Percentiles rank a stretch among this genome's conserved stretches.
These are phyloP conservation scores for Penicillium soppii DNA, from an alignment of 495 filamentous ascomycete genomes.

Conservation along the genomic window DNA sequence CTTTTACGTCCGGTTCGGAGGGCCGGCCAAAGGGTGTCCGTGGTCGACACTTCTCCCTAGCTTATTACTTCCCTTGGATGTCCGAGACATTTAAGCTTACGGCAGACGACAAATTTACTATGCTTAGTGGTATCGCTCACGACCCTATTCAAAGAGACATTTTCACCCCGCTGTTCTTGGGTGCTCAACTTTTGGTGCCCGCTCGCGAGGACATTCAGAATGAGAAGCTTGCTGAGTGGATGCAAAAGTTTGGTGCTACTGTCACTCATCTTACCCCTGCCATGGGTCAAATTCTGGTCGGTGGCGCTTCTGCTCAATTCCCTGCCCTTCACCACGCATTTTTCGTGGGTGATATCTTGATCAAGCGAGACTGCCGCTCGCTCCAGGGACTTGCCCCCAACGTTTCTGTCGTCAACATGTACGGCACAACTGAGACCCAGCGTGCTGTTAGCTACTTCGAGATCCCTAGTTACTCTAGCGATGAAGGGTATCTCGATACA, in stretches of 20 bases:
- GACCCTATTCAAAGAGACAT: constrained; percentile 93
- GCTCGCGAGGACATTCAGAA: constrained; percentile 83
- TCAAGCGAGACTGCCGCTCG: constrained; percentile 79
- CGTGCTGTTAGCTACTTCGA: constrained; percentile 85
- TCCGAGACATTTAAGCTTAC: constrained; percentile 73
- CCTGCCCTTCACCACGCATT: constrained; percentile 77
- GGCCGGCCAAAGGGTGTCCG: constrained; percentile 83
- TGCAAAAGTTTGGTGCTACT: constrained; percentile 73
- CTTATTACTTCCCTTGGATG: constrained; percentile 95
- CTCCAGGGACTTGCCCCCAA: constrained; percentile 78
- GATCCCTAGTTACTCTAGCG: constrained; percentile 65
- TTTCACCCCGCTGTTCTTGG: constrained; percentile 89
- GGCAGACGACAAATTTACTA: constrained; percentile 75
- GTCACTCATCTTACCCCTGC: constrained; percentile 93
- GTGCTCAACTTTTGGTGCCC: constrained; percentile 78
- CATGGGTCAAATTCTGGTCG: constrained; percentile 92
- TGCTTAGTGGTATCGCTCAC: constrained; percentile 80
- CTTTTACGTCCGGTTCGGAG: constrained; percentile 85
- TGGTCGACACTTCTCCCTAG: constrained; percentile 83
- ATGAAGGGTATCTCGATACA: constrained; percentile 66
- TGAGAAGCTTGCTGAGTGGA: constrained; percentile 89
- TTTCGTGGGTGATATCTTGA: constrained; percentile 92
- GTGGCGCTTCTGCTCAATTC: constrained; percentile 76
- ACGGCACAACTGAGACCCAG: constrained; percentile 89
- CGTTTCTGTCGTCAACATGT: constrained; percentile 83